Conservation (phyloP, 2,329 filamentous ascomycete species). For the Arthrobotrys sinensis region DNA sequence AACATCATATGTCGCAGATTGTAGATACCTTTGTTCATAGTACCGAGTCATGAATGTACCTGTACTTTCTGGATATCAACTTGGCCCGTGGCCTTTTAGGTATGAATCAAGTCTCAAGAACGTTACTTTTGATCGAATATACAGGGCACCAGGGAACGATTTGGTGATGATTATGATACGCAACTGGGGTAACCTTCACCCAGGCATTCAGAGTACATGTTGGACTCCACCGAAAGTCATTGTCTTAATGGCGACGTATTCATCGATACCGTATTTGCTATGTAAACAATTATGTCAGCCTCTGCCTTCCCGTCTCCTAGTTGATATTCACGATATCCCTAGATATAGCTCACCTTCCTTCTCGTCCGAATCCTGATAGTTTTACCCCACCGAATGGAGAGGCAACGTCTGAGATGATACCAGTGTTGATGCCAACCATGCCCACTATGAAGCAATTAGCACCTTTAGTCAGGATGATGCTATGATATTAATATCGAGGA, state of each 20-base stretch:
- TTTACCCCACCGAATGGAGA: constrained; percentile 82
- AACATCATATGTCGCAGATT: constrained; percentile 17
- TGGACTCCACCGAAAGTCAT: constrained; percentile 69
- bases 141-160: neutral
- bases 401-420: constrained; percentile 66
- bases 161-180: constrained; percentile 14
- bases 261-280: constrained; percentile 80
- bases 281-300: constrained; percentile 42
- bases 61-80: neutral
- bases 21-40: neutral
- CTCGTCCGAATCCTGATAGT: constrained; percentile 83
- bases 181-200: constrained; percentile 1
- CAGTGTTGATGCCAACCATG: constrained; percentile 89
- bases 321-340: constrained; percentile 5
- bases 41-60: neutral
- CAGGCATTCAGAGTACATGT: constrained; percentile 19
- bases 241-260: constrained; percentile 83
- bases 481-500: constrained; percentile 4
- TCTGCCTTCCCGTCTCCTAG: neutral
- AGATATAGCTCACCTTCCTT: constrained; percentile 72
- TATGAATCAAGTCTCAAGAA: constrained; percentile 8
- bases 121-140: constrained; percentile 5
- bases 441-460: constrained; percentile 72
- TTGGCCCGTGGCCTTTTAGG: neutral
- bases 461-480: constrained; percentile 2